Conservation (phyloP, 805 yeast genomes). For the Suhomyces sp. region DNA sequence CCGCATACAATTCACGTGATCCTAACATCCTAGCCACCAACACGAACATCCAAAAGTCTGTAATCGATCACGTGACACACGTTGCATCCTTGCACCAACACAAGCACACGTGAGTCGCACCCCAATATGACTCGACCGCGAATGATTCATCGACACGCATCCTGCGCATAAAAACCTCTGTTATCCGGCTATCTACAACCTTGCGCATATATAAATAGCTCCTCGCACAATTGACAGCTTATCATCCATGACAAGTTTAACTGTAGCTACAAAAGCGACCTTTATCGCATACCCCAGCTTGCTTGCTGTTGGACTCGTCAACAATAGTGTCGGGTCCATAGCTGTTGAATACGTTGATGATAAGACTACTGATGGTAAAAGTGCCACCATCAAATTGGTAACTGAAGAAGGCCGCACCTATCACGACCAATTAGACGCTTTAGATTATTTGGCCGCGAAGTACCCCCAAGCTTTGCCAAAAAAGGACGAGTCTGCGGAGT, state of each 20-base stretch:
- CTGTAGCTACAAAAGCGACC: conserved; percentile 83
- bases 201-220: no score
- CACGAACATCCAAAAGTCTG: no score
- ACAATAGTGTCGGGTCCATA: conserved; percentile 46
- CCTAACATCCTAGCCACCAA: no score
- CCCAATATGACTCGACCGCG: no score
- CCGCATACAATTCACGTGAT: no score
- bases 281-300: conserved; percentile 74
- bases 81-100: no score
- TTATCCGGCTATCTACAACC: no score
- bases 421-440: conserved; percentile 42
- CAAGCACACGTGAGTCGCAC: no score
- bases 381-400: conserved; percentile 42
- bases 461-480: conserved; percentile 44
- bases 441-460: conserved; percentile 48
- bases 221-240: no score
- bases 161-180: no score
- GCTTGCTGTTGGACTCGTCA: conserved; percentile 74
- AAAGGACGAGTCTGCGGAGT: conserved; percentile 39
- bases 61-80: no score
- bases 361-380: conserved; percentile 39
- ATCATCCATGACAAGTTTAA: conserved; percentile 43
- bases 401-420: conserved; percentile 41
- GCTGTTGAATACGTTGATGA: conserved; percentile 68
- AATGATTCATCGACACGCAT: no score